Conservation (phyloP, 2,329 filamentous ascomycete genomes). For the Monosporascus cannonballus region DNA sequence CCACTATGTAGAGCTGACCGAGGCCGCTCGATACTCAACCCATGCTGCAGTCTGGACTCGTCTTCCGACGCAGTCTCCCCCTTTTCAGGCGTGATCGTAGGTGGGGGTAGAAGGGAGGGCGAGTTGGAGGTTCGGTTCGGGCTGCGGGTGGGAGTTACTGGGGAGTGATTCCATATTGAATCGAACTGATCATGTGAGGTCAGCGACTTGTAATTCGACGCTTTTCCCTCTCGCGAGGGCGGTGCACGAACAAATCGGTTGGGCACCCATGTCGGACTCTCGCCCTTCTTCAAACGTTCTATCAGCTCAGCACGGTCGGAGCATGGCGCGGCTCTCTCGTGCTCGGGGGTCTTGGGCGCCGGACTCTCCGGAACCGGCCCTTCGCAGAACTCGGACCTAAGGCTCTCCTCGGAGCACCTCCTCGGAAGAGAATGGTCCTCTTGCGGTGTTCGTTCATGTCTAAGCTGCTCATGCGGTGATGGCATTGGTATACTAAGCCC, state of each 20-base stretch:
- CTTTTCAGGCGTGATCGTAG: slow-evolving; percentile 43
- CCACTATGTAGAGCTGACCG: slow-evolving; percentile 68
- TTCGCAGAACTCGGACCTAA: slow-evolving; percentile 55
- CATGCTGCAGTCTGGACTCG: slow-evolving; percentile 42
- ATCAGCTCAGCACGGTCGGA: slow-evolving; percentile 74
- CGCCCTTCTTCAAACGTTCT: slow-evolving; percentile 71
- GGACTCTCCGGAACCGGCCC: slow-evolving; percentile 45
- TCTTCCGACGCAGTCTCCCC: slow-evolving; percentile 27
- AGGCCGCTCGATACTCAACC: slow-evolving; percentile 70
- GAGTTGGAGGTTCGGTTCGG: slow-evolving; percentile 30
- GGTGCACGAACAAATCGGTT: slow-evolving; percentile 49
- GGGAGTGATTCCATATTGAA: slow-evolving; percentile 30
- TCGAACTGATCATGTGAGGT: slow-evolving; percentile 24
- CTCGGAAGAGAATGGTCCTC: slow-evolving; percentile 17
- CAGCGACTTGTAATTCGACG: slow-evolving; percentile 5
- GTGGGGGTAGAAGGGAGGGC: slow-evolving; percentile 37
- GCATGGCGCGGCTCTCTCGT: slow-evolving; percentile 26
- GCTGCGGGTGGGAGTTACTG: slow-evolving; percentile 30
- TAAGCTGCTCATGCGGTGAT: slow-evolving; percentile 16
- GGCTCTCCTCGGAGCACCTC: slow-evolving; percentile 52
- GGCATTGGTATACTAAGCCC: slow-evolving; percentile 8
- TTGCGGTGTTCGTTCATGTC: neutral
- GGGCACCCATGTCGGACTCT: slow-evolving; percentile 69
- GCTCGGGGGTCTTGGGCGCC: slow-evolving; percentile 24
- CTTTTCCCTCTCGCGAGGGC: neutral